A percentile compares a stretch with the other conserved stretches of the same genome.
These are phyloP conservation scores for Hortaea sp. DNA, from an alignment of 2,329 filamentous ascomycete species.

Conservation along the genomic window DNA sequence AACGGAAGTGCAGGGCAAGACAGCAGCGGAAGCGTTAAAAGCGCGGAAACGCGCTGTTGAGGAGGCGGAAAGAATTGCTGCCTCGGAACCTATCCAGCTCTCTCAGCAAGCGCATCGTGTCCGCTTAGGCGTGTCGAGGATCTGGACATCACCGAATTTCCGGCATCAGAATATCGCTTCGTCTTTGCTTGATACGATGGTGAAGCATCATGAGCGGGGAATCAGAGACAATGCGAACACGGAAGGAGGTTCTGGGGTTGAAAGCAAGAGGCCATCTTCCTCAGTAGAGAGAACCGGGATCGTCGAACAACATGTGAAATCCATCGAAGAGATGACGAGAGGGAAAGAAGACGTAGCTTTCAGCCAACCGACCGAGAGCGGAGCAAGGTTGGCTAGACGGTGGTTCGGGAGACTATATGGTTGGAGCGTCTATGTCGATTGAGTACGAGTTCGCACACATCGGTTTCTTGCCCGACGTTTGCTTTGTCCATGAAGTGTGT, in stretches of 20 bases:
- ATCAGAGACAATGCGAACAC: background rate
- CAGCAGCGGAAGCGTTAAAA: slow-evolving; percentile 13
- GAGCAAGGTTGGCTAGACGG: slow-evolving; percentile 45
- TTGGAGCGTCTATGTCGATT: slow-evolving; percentile 44
- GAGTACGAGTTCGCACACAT: background rate
- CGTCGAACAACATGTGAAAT: too few species aligned
- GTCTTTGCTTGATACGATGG: slow-evolving; percentile 40
- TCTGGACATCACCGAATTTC: slow-evolving; percentile 52
- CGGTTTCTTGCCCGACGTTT: too few species aligned
- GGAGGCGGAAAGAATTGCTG: slow-evolving; percentile 5
- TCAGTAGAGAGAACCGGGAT: too few species aligned
- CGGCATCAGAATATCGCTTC: slow-evolving; percentile 49
- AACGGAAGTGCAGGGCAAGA: background rate
- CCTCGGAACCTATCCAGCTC: slow-evolving; percentile 12
- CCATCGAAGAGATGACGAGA: slow-evolving; percentile 19
- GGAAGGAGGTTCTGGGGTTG: too few species aligned
- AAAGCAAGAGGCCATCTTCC: too few species aligned
- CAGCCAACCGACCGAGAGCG: slow-evolving; percentile 56
- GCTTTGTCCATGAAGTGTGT: too few species aligned
- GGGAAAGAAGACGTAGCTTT: slow-evolving; percentile 49
- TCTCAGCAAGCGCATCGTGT: slow-evolving; percentile 26
- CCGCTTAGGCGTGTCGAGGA: slow-evolving; percentile 52
- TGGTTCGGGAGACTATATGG: slow-evolving; percentile 47
- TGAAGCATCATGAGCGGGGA: slow-evolving; percentile 11
- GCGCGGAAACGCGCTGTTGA: slow-evolving; percentile 13